These are phyloP conservation scores for Trapa incisa DNA, from an alignment of 345 rosid genomes.

Conservation along the genomic window DNA sequence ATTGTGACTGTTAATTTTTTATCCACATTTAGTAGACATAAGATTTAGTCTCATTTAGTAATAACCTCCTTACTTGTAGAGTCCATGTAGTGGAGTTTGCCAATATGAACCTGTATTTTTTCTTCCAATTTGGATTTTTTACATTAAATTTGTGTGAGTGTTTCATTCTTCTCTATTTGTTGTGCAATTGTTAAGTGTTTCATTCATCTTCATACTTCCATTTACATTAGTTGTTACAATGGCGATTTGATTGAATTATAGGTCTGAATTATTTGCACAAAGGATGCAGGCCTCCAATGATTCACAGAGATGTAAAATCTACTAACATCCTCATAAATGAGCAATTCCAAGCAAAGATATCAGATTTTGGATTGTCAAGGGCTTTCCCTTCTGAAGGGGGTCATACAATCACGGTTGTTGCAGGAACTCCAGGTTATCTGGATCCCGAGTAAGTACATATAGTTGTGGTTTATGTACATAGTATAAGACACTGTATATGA, in stretches of 20 bases:
- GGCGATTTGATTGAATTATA: not conserved
- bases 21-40: too few species aligned
- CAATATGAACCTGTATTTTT: too few species aligned
- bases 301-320: slow-evolving; percentile 32
- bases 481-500: not conserved
- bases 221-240: not conserved
- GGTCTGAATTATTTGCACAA: slow-evolving; percentile 35
- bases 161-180: too few species aligned
- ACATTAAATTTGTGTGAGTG: too few species aligned
- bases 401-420: slow-evolving; percentile 13
- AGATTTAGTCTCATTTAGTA: too few species aligned
- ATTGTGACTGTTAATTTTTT: too few species aligned
- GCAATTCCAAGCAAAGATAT: slow-evolving; percentile 31
- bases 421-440: slow-evolving; percentile 41
- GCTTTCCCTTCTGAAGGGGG: slow-evolving; percentile 25
- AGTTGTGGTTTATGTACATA: not conserved
- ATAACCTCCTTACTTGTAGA: too few species aligned
- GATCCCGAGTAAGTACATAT: slow-evolving; percentile 42
- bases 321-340: slow-evolving; percentile 26
- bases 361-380: slow-evolving; percentile 53
- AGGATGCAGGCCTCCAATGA: slow-evolving; percentile 48
- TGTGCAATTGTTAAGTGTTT: too few species aligned
- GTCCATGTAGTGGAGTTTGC: too few species aligned
- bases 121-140: too few species aligned
- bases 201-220: too few species aligned